A percentile compares a stretch with the other conserved stretches of the same genome.
Conservation (phyloP, 306 rosid genomes). For the Prosopis cineraria region DNA sequence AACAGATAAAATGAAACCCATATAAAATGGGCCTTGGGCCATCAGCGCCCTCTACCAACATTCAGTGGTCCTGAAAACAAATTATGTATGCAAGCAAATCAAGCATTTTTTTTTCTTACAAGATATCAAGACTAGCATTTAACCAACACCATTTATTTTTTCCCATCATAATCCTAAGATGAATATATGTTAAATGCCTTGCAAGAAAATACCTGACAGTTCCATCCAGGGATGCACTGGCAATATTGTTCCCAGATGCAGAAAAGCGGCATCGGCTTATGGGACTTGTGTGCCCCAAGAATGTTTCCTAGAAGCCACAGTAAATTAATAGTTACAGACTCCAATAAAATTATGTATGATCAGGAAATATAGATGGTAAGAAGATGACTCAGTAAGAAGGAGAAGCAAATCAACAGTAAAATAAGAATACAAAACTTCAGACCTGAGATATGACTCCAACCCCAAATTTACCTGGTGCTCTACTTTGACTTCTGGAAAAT, state of each 20-base stretch:
- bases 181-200: not conserved
- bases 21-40: no score
- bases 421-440: not conserved
- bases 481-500: constrained; percentile 81
- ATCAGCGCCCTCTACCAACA: no score
- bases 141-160: constrained; percentile 1
- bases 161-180: constrained; percentile 6
- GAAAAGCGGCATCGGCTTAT: constrained; percentile 93
- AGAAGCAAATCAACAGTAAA: not conserved
- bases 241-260: constrained; percentile 91
- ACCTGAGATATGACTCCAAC: constrained; percentile 1
- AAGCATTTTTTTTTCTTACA: constrained; percentile 4
- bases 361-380: not conserved
- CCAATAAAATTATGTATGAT: constrained; percentile 32
- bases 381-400: not conserved
- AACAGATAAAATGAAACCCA: no score
- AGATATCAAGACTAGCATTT: constrained; percentile 21
- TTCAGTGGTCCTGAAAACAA: not conserved
- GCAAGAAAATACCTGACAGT: constrained; percentile 79
- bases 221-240: constrained; percentile 96
- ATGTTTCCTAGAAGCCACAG: constrained; percentile 75
- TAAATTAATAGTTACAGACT: constrained; percentile 41
- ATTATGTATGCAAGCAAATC: not conserved
- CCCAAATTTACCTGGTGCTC: constrained; percentile 75
- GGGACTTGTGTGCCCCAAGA: constrained; percentile 95